These are phyloP conservation scores for Neoscytalidium dimidiatum DNA, from an alignment of 2,329 filamentous ascomycete genomes.

Conservation along the genomic window DNA sequence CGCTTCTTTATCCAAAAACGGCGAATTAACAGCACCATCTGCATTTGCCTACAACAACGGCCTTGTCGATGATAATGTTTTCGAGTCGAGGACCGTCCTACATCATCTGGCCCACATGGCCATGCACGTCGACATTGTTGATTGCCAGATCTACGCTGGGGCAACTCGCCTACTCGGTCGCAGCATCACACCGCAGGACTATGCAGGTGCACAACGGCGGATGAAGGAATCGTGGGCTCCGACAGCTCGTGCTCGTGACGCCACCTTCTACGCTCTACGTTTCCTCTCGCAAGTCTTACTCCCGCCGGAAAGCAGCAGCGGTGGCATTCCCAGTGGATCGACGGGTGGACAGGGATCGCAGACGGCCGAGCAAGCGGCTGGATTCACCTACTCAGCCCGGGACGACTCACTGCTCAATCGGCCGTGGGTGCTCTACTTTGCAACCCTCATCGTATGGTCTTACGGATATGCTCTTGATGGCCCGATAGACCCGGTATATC, in stretches of 20 bases:
- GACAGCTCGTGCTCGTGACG: slow-evolving; percentile 83
- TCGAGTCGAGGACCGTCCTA: slow-evolving; percentile 84
- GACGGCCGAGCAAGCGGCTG: slow-evolving; percentile 30
- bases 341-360: slow-evolving; percentile 23
- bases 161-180: slow-evolving; percentile 83
- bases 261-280: slow-evolving; percentile 87
- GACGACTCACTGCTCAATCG: slow-evolving; percentile 89
- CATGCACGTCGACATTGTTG: slow-evolving; percentile 96
- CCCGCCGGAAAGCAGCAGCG: slow-evolving; percentile 50
- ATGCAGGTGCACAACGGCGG: slow-evolving; percentile 74
- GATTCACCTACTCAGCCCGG: slow-evolving; percentile 69
- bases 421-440: slow-evolving; percentile 95
- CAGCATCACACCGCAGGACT: slow-evolving; percentile 79
- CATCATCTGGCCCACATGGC: slow-evolving; percentile 97
- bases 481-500: slow-evolving; percentile 57
- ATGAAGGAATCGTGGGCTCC: slow-evolving; percentile 91
- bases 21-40: slow-evolving; percentile 32
- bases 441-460: slow-evolving; percentile 88
- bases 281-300: slow-evolving; percentile 85
- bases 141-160: slow-evolving; percentile 93
- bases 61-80: slow-evolving; percentile 67
- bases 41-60: slow-evolving; percentile 35
- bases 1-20: slow-evolving; percentile 67
- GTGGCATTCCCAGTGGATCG: not conserved
- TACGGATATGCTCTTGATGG: slow-evolving; percentile 93